These are phyloP conservation scores for Penicillium sp. DNA, from an alignment of 2,329 filamentous ascomycete genomes.

Conservation along the genomic window DNA sequence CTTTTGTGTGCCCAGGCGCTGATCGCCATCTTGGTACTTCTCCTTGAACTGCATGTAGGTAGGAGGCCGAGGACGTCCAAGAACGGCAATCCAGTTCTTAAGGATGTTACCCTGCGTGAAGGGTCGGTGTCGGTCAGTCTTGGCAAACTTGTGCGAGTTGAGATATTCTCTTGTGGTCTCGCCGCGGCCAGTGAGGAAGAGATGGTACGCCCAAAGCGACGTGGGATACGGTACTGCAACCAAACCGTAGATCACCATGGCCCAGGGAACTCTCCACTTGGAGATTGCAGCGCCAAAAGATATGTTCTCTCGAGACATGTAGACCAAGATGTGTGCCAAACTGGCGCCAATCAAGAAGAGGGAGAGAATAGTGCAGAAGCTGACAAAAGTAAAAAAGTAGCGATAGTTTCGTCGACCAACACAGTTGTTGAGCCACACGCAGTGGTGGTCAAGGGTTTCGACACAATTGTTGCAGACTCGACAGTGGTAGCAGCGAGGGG, in stretches of 20 bases:
- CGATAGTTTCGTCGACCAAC: constrained; percentile 96
- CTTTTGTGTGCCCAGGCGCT: constrained; percentile 70
- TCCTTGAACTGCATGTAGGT: constrained; percentile 88
- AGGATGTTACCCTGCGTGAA: constrained; percentile 77
- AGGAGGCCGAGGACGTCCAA: constrained; percentile 80
- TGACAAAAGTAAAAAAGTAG: constrained; percentile 93
- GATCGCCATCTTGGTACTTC: constrained; percentile 76
- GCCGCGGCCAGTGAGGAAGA: constrained; percentile 86
- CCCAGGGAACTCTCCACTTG: constrained; percentile 78
- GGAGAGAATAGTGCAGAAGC: constrained; percentile 73
- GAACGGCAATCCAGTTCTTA: constrained; percentile 78
- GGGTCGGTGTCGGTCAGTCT: constrained; percentile 86
- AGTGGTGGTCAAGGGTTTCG: constrained; percentile 97
- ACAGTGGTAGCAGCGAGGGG: constrained; percentile 93
- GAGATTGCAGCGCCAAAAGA: constrained; percentile 70
- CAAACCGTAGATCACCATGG: constrained; percentile 81
- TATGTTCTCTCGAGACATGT: constrained; percentile 63
- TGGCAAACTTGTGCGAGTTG: constrained; percentile 92
- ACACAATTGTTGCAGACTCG: constrained; percentile 96
- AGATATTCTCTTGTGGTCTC: constrained; percentile 97
- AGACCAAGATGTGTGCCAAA: constrained; percentile 77
- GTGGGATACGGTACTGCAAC: constrained; percentile 77
- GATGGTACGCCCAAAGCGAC: constrained; percentile 81
- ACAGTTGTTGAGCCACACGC: constrained; percentile 98
- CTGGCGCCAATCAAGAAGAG: constrained; percentile 75